Evolutionary conservation across 148 eudicot species (phyloP).

Genomic region (Chenopodium suecicum): DNA sequence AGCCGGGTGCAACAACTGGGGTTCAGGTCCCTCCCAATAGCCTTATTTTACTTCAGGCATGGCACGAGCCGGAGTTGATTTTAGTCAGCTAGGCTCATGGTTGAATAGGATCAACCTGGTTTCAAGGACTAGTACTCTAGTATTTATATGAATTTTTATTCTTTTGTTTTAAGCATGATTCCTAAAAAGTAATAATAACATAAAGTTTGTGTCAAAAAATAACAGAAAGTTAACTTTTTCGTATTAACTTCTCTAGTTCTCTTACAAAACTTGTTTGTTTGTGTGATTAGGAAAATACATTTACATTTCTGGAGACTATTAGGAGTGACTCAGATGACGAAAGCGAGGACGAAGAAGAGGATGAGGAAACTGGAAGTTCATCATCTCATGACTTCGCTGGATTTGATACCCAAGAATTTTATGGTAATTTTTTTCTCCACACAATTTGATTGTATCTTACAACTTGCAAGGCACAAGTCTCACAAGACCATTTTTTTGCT

Average conservation of each 20-base stretch:
- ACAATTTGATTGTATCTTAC: too few relatives aligned
- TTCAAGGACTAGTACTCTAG: too few relatives aligned
- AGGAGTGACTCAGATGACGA: constrained; percentile 25
- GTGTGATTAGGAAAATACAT: constrained; percentile 34
- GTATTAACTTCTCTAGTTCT: not conserved
- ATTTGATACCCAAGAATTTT: constrained; percentile 33
- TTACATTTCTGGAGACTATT: constrained; percentile 34
- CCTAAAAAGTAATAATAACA: too few relatives aligned
- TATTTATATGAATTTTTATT: too few relatives aligned
- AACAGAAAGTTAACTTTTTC: not conserved
- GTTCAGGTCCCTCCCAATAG: not conserved
- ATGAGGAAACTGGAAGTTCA: constrained; percentile 29
- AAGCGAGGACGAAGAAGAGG: constrained; percentile 22
- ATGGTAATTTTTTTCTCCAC: constrained; percentile 15
- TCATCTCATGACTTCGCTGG: constrained; percentile 23
- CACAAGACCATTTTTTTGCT: too few relatives aligned
- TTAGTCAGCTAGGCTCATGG: not conserved
- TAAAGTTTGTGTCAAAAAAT: too few relatives aligned
- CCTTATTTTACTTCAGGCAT: not conserved
- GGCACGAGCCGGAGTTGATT: not conserved
- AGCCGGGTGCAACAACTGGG: too few relatives aligned
- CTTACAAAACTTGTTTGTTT: not conserved
- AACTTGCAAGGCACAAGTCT: too few relatives aligned
- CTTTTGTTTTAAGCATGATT: not conserved
- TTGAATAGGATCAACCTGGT: too few relatives aligned